Base-by-base conservation (phyloP, 768 basidiomycete genomes). In the Lactifluus hygrophoroides region DNA sequence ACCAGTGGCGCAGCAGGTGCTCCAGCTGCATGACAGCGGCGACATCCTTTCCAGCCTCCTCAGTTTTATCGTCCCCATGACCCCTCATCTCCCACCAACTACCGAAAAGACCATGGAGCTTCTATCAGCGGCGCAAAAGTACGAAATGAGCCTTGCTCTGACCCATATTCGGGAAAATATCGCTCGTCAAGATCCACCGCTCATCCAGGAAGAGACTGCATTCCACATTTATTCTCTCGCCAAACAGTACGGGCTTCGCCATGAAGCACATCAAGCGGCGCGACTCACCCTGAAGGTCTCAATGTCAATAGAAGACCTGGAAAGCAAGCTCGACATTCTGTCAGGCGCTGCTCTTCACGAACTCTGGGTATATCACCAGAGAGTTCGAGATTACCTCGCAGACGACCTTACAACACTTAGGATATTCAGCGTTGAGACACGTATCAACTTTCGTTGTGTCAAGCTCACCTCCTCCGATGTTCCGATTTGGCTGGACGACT, bases 21-120 rank as follows among this genome's bases (percentile, higher is more conserved):
- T 46, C 27, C 35, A 7, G 19, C 57, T 58, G 9, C n/a, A 50
- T 25, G 51, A 58, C n/a, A 28, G 50, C 10, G 34, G 43, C n/a
- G 50, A 13, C 25, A 51, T 52, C 51, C 35, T 58, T 38, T 37
- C 57, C 4, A 58, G 44, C 57, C 57, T 58, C 28, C 51, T 58
- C 57, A 58, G 35, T 30, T 58, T 58, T 8, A 51, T 46, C 28
- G 21, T 58, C 13, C 51, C 57, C 19, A 10, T 38, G 14, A 17
- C 45, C 19, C 44, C 57, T 3, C 27, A 25, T 23, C 57, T 52
- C 45, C 57, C 57, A 28, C 19, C 57, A 23, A 40, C 34, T 3
- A 28, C 38, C 35, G 57, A 58, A 37, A 44, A 46, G 4, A 25
- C 9, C n/a, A 30, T 52, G 19, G 51, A 46, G 21, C 50, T 58